phyloP scores from a whole-genome alignment of 768 basidiomycete species.

The Leccinum variicolor region DNA sequence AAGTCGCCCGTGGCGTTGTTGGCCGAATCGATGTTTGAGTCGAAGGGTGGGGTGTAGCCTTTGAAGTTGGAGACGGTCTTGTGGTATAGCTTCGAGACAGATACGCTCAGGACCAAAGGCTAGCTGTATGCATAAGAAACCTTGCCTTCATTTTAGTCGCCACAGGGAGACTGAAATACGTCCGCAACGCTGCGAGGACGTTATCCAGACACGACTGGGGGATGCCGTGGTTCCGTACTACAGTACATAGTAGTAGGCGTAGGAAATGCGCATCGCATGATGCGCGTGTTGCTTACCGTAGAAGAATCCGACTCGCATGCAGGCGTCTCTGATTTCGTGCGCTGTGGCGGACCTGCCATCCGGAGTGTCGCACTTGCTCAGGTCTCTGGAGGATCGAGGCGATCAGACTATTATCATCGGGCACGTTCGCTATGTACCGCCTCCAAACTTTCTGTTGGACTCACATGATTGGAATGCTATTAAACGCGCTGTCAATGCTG shows the following conservation, averaged over 20 bases:
- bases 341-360: constrained; percentile 46
- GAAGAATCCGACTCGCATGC: constrained; percentile 82
- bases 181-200: constrained; percentile 45
- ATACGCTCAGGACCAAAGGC: not conserved
- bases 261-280: not conserved
- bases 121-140: not conserved
- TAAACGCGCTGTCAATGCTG: constrained; percentile 16
- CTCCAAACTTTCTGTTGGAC: not conserved
- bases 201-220: constrained; percentile 44
- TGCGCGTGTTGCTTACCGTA: constrained; percentile 47
- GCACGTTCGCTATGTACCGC: not conserved
- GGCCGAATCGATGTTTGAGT: constrained; percentile 67
- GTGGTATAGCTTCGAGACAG: constrained; percentile 56
- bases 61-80: constrained; percentile 69
- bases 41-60: constrained; percentile 67
- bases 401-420: not conserved
- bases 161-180: constrained; percentile 64
- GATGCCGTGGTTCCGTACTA: constrained; percentile 79
- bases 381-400: constrained; percentile 13
- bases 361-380: constrained; percentile 15
- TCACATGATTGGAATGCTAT: constrained; percentile 26
- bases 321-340: constrained; percentile 63
- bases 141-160: constrained; percentile 67
- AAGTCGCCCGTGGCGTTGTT: constrained; percentile 71
- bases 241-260: not conserved